Conservation (phyloP, 1,139 yeast genomes). For the Starmera stellimalicola region DNA sequence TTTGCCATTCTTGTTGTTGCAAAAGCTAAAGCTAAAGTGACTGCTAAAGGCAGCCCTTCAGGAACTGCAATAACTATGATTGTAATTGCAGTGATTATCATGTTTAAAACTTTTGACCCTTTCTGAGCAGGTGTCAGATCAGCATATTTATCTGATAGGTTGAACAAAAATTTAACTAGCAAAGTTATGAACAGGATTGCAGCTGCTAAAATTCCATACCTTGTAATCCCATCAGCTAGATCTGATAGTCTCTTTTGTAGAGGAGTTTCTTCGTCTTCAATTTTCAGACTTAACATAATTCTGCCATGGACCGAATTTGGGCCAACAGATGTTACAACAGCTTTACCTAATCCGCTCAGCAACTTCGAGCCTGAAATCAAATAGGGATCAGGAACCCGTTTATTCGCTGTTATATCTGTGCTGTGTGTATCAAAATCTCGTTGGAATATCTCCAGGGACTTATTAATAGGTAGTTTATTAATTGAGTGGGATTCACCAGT, state of each 20-base stretch:
- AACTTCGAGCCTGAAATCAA: slow-evolving; percentile 88
- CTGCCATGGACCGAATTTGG: slow-evolving; percentile 82
- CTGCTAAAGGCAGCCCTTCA: slow-evolving; percentile 95
- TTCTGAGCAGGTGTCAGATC: slow-evolving; percentile 54
- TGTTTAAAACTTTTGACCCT: slow-evolving; percentile 76
- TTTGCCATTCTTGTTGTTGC: slow-evolving; percentile 98
- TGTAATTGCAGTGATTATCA: slow-evolving; percentile 84
- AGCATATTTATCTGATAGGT: slow-evolving; percentile 45
- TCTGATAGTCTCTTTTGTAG: slow-evolving; percentile 72
- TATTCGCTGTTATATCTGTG: slow-evolving; percentile 37
- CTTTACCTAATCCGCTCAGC: slow-evolving; percentile 78
- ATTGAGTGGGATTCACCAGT: slow-evolving; percentile 92
- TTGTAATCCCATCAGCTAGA: slow-evolving; percentile 89
- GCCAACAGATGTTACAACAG: slow-evolving; percentile 87
- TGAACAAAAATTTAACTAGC: slow-evolving; percentile 66
- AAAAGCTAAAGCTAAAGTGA: slow-evolving; percentile 90
- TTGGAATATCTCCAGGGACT: slow-evolving; percentile 32
- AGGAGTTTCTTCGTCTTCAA: slow-evolving; percentile 80
- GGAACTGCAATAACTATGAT: slow-evolving; percentile 97
- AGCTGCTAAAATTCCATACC: slow-evolving; percentile 86
- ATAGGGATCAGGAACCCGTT: slow-evolving; percentile 56
- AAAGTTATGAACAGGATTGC: slow-evolving; percentile 66
- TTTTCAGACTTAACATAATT: slow-evolving; percentile 71
- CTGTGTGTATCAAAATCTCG: slow-evolving; percentile 8
- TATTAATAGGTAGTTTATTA: slow-evolving; percentile 48